phyloP scores from a whole-genome alignment of 148 eudicot species.

The Vaccinium darrowii region DNA sequence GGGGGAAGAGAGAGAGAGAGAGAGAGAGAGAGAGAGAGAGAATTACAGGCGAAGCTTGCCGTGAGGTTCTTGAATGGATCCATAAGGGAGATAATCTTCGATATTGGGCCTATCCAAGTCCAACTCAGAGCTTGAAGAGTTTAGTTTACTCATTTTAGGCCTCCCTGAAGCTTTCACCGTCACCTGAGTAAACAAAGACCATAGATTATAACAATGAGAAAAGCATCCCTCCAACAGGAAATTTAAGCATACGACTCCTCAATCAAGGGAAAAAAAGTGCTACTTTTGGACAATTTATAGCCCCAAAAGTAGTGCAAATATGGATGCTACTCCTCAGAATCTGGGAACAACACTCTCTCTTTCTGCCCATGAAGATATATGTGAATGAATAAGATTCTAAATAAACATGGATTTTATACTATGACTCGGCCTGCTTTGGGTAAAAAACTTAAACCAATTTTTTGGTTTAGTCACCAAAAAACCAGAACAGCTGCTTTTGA shows the following conservation, averaged over 20 bases:
- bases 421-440: no score
- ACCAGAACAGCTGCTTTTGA: no score
- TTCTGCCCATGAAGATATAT: not conserved
- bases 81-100: conserved; percentile 86
- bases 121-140: conserved; percentile 54
- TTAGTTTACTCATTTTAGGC: conserved; percentile 27
- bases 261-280: not conserved
- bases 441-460: no score
- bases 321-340: not conserved
- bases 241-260: not conserved
- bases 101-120: conserved; percentile 87
- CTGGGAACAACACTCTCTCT: not conserved
- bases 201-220: not conserved
- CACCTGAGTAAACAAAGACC: not conserved
- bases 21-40: not conserved
- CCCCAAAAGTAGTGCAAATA: not conserved
- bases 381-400: not conserved
- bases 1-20: not conserved
- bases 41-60: conserved; percentile 75
- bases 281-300: not conserved
- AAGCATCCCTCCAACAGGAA: not conserved
- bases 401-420: not conserved
- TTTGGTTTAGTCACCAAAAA: no score
- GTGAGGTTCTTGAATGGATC: conserved; percentile 59
- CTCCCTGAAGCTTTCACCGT: not conserved